These are phyloP conservation scores for Epichloe baconii DNA, from an alignment of 2,329 filamentous ascomycete species.

Conservation along the genomic window DNA sequence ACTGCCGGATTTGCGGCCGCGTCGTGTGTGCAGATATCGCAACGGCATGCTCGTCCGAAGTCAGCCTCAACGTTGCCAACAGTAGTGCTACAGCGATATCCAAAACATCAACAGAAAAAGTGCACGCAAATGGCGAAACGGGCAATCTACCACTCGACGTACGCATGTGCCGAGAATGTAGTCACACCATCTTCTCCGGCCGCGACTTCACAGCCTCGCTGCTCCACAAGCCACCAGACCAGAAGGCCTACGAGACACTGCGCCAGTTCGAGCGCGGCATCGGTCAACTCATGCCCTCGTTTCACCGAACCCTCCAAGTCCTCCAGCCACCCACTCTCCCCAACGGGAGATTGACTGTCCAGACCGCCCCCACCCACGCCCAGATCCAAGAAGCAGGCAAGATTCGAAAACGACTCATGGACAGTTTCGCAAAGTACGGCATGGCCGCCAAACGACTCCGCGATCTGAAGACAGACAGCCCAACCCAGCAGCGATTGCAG, in stretches of 20 bases:
- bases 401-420: conserved; percentile 77
- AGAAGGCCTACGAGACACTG: conserved; percentile 71
- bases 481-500: conserved; percentile 63
- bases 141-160: conserved; percentile 61
- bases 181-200: conserved; percentile 44
- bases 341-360: conserved; percentile 23
- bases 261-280: conserved; percentile 83
- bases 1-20: conserved; percentile 84
- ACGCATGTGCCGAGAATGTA: conserved; percentile 87
- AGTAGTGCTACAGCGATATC: conserved; percentile 19
- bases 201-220: conserved; percentile 66
- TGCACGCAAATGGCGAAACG: conserved; percentile 12
- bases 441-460: conserved; percentile 67
- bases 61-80: conserved; percentile 63
- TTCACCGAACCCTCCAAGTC: conserved; percentile 62
- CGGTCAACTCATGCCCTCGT: conserved; percentile 64
- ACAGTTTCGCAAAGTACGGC: conserved; percentile 82
- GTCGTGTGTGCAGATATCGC: conserved; percentile 83
- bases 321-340: conserved; percentile 45
- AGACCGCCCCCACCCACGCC: conserved; percentile 38
- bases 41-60: conserved; percentile 73
- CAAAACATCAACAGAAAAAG: conserved; percentile 29
- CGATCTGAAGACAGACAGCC: conserved; percentile 60
- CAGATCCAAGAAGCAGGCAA: conserved; percentile 80
- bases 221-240: conserved; percentile 54